Evolutionary conservation across 2,329 filamentous ascomycete genomes (phyloP).

Genomic region (Penicillium sp.): DNA sequence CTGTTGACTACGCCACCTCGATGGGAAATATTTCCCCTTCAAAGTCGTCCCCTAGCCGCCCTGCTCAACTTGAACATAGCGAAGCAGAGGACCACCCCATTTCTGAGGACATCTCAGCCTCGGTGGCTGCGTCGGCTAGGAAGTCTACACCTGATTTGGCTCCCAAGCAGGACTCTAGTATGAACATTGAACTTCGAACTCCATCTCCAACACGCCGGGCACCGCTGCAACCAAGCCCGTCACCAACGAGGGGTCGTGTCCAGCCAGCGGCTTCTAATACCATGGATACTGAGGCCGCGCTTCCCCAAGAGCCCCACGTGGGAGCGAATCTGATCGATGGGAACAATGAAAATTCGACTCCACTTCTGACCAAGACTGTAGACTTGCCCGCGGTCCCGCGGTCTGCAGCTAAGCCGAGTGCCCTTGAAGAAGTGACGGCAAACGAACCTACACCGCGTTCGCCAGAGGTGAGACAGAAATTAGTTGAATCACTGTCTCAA

Average conservation of each 20-base stretch:
- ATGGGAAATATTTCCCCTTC: constrained; percentile 4
- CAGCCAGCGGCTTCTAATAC: constrained; percentile 11
- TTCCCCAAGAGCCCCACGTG: constrained; percentile 9
- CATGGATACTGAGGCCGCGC: background rate
- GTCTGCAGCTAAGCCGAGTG: constrained; percentile 27
- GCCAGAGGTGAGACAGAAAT: constrained; percentile 14
- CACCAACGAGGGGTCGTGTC: constrained; percentile 17
- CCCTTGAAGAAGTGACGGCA: constrained; percentile 39
- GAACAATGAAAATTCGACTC: constrained; percentile 28
- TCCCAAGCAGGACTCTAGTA: constrained; percentile 5
- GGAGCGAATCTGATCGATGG: background rate
- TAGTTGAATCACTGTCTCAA: constrained; percentile 11
- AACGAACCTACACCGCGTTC: constrained; percentile 34
- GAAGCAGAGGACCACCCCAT: background rate
- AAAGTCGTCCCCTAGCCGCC: constrained; percentile 1
- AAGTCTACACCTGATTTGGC: constrained; percentile 12
- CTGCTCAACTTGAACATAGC: background rate
- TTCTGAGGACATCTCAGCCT: background rate
- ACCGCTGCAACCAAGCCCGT: constrained; percentile 22
- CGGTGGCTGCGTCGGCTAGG: background rate
- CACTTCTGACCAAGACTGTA: constrained; percentile 12
- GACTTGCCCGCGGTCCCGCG: constrained; percentile 21
- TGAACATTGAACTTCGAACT: constrained; percentile 15
- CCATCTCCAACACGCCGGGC: constrained; percentile 19
- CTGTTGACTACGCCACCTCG: constrained; percentile 3